Base-by-base conservation (phyloP, 495 filamentous ascomycete genomes). In the Trichoderma asperelloides region DNA sequence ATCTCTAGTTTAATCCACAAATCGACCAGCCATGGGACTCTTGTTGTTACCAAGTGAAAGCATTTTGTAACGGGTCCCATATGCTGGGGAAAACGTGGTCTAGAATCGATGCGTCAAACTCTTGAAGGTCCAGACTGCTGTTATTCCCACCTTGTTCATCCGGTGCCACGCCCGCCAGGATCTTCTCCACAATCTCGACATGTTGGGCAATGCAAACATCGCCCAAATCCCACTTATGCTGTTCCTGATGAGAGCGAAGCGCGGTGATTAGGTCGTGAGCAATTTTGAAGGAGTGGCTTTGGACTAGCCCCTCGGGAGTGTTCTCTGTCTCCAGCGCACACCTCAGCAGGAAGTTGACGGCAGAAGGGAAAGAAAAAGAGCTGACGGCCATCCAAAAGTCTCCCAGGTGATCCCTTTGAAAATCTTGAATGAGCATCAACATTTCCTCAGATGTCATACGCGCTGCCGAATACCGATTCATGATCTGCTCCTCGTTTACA, bases 171-270 rank as follows among this genome's bases (percentile, higher is more conserved):
- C 57, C 71, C 68, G 37, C 73, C 45, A 68, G 18, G 72, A 77
- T 71, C 69, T 73, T 75, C 1, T 70, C 68, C 2, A 77, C 70
- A 5, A 73, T 64, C 40, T 72, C 73, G 7, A 66, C 78, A 70
- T 81, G 83, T 69, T 84, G 79, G 47, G 84, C 82, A 21, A 85
- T 73, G 63, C 82, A 85, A 76, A 83, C 81, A 63, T 81, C 78
- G 11, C 81, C 82, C 2, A 84, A 75, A 66, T 85, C 82, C 81
- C 81, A 85, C 70, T 82, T 81, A 68, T 84, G 78, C 67, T 83
- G 76, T 66, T 85, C 80, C 16, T 75, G 75, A 18, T 83, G 80
- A n/a, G 78, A 78, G 28, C 80, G 80, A 7, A 85, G 74, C 55
- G 81, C 23, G n/a, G 45, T 39, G 12, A 68, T 64, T 11, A 68